Conservation (phyloP, 2,329 filamentous ascomycete genomes). For the Fusarium anguioides region DNA sequence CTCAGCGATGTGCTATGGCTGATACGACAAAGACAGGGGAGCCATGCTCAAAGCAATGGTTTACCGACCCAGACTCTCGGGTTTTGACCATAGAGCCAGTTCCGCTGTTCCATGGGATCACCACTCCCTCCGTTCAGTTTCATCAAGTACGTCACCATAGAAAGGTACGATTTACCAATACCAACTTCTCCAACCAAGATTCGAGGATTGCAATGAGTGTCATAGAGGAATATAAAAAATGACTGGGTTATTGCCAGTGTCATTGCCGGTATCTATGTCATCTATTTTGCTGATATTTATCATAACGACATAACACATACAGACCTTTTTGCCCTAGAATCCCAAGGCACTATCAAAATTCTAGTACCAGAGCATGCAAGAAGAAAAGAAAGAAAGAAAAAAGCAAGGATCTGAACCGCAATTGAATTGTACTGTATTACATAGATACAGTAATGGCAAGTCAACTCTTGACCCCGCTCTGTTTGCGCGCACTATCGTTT, state of each 20-base stretch:
- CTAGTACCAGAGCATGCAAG: constrained; percentile 7
- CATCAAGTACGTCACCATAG: background rate
- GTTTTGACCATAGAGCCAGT: constrained; percentile 48
- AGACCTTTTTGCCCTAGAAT: constrained; percentile 4
- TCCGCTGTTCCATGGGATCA: background rate
- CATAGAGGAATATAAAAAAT: background rate
- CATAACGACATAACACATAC: constrained; percentile 27
- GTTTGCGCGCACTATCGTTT: constrained; percentile 25
- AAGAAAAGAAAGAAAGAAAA: background rate
- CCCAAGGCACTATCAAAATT: constrained; percentile 6
- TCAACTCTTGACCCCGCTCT: constrained; percentile 37
- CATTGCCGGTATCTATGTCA: background rate
- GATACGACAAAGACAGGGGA: constrained; percentile 45
- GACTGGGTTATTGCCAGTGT: background rate
- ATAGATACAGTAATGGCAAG: constrained; percentile 39
- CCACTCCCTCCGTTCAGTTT: background rate
- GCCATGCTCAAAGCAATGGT: constrained; percentile 47
- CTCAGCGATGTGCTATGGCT: constrained; percentile 18
- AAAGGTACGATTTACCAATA: background rate
- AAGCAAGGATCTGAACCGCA: constrained; percentile 2
- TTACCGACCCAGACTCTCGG: constrained; percentile 52
- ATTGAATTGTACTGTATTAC: constrained; percentile 33
- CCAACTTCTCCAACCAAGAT: background rate
- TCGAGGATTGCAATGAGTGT: background rate
- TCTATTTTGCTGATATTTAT: constrained; percentile 20